phyloP scores from a whole-genome alignment of 1,284 basidiomycete genomes.

The Xerocomus amazonicus region DNA sequence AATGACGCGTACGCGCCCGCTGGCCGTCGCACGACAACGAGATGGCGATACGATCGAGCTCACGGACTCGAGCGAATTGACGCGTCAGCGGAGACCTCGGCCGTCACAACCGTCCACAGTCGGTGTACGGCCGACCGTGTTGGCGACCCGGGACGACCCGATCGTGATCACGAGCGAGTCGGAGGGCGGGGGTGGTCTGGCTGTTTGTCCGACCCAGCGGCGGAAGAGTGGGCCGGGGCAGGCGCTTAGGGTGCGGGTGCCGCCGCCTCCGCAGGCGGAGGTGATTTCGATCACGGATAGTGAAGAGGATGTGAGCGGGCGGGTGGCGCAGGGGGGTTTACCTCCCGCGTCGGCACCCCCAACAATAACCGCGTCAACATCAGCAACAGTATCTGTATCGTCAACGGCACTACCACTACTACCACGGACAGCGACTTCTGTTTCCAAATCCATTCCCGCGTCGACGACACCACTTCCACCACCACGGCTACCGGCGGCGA shows the following conservation, averaged over 20 bases:
- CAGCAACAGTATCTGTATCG: no score
- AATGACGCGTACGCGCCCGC: conserved; percentile 11
- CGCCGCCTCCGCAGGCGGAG: conserved; percentile 17
- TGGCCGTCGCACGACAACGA: conserved; percentile 14
- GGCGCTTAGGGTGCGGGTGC: conserved; percentile 1
- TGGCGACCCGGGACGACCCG: conserved; percentile 10
- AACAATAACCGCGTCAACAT: no score
- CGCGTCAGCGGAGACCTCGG: not conserved
- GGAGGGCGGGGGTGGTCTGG: conserved; percentile 7
- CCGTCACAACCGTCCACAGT: not conserved
- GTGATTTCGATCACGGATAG: conserved; percentile 32
- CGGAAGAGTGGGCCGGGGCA: not conserved
- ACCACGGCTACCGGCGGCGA: not conserved
- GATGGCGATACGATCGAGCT: conserved; percentile 12
- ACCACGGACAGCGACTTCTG: not conserved
- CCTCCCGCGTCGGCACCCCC: not conserved
- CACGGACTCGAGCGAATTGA: conserved; percentile 19
- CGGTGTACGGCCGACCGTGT: not conserved
- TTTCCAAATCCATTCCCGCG: not conserved
- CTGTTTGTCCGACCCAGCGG: conserved; percentile 1
- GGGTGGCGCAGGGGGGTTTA: not conserved
- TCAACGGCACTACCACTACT: no score
- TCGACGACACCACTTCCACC: not conserved
- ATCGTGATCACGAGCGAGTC: conserved; percentile 28
- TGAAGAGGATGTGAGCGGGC: conserved; percentile 13